Percentiles rank a stretch among this genome's conserved stretches.
phyloP scores from a whole-genome alignment of 1,284 basidiomycete species.

The Cutaneotrichosporon sp. region DNA sequence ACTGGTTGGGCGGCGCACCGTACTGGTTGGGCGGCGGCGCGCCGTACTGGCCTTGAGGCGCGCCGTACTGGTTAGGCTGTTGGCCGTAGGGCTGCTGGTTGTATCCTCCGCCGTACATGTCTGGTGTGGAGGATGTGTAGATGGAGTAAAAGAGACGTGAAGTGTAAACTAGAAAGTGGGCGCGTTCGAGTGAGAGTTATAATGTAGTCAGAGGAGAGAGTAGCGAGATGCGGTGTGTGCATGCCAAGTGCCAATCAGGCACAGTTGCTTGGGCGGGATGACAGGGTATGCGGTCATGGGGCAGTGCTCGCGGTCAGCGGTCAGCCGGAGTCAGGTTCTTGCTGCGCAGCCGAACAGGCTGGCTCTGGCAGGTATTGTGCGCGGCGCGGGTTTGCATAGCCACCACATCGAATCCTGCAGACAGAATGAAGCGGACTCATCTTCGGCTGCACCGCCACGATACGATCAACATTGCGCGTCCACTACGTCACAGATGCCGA shows the following conservation, averaged over 20 bases:
- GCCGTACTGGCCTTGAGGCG: too few species aligned
- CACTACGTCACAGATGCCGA: too few species aligned
- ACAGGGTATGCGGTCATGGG: neutral
- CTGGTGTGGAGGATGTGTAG: neutral
- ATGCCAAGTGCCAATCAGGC: neutral
- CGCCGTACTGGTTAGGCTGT: constrained; percentile 13
- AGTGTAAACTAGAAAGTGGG: too few species aligned
- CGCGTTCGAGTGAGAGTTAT: neutral
- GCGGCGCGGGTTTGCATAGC: too few species aligned
- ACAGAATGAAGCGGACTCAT: too few species aligned
- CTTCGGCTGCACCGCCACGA: too few species aligned
- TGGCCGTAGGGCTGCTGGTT: constrained; percentile 25
- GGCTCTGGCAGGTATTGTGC: too few species aligned
- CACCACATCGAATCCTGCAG: too few species aligned
- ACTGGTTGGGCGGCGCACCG: constrained; percentile 3
- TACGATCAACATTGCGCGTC: too few species aligned
- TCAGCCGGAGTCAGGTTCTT: too few species aligned
- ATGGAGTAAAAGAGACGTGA: neutral
- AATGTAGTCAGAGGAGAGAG: neutral
- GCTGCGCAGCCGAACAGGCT: too few species aligned
- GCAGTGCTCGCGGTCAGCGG: neutral
- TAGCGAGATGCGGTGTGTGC: too few species aligned
- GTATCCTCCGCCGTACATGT: constrained; percentile 11
- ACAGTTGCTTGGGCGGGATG: neutral
- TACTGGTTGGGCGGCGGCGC: constrained; percentile 13